Percentiles rank a stretch among this genome's conserved stretches.
Evolutionary conservation across 2,329 filamentous ascomycete species (phyloP).

Genomic region (Calonectria multiphialidica): DNA sequence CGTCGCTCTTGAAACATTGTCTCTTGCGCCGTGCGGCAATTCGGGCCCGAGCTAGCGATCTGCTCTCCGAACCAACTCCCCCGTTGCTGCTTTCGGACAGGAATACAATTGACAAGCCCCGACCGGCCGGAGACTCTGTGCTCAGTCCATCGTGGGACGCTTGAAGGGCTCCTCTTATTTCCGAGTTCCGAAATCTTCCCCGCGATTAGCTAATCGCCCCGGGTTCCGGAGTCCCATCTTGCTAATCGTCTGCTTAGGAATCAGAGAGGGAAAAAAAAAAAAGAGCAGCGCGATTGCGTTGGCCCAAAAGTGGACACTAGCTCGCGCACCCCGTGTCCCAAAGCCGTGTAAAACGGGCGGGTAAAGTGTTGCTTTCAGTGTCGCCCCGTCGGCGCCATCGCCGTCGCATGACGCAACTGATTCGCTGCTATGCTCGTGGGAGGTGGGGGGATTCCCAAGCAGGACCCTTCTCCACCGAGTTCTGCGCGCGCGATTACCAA

Average conservation of each 20-base stretch:
- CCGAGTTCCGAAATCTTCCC: neutral
- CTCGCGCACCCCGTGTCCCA: too few relatives aligned
- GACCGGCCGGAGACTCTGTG: too few relatives aligned
- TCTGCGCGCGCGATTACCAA: neutral
- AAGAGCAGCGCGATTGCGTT: too few relatives aligned
- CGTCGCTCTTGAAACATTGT: too few relatives aligned
- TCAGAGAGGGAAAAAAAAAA: neutral
- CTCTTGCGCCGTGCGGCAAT: too few relatives aligned
- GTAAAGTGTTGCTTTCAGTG: neutral
- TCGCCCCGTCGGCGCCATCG: neutral
- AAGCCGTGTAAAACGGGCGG: neutral
- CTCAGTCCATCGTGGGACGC: neutral
- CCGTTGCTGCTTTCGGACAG: too few relatives aligned
- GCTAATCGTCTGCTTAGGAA: constrained; percentile 5
- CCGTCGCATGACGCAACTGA: neutral
- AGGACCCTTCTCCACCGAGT: neutral
- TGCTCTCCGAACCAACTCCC: too few relatives aligned
- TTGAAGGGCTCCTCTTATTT: too few relatives aligned
- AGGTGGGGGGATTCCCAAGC: neutral
- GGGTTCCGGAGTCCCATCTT: too few relatives aligned
- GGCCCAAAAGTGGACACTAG: too few relatives aligned
- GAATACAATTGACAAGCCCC: too few relatives aligned
- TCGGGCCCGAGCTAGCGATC: too few relatives aligned
- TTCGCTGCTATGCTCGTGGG: neutral
- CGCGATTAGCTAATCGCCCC: neutral